Evolutionary conservation across 2,329 filamentous ascomycete genomes (phyloP).

Genomic region (Drechmeria coniospora): DNA sequence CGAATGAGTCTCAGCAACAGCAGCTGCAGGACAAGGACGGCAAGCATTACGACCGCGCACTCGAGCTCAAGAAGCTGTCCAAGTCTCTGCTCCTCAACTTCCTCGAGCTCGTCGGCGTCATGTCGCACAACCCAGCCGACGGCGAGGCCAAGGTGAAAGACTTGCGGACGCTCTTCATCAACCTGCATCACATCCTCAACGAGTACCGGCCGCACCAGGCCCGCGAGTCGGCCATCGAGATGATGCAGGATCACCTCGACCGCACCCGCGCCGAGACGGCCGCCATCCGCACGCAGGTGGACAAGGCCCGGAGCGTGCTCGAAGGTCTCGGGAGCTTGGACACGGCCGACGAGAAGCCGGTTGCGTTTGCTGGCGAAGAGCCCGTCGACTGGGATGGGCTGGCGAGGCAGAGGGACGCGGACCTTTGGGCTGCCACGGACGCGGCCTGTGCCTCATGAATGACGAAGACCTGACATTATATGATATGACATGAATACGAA

Average conservation of each 20-base stretch:
- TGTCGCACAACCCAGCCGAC: conserved; percentile 20
- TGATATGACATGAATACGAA: too few relatives aligned
- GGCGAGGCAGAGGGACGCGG: conserved; percentile 13
- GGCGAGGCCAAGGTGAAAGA: conserved; percentile 61
- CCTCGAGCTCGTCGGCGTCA: conserved; percentile 57
- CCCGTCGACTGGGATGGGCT: not conserved
- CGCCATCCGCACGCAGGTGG: conserved; percentile 48
- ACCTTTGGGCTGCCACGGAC: conserved; percentile 28
- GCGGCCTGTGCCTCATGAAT: conserved; percentile 19
- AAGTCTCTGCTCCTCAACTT: conserved; percentile 83
- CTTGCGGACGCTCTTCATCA: conserved; percentile 69
- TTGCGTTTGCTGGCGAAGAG: conserved; percentile 4
- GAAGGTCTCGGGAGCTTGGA: conserved; percentile 47
- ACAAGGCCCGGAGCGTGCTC: conserved; percentile 59
- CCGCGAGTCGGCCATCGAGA: conserved; percentile 67
- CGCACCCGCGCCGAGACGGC: conserved; percentile 58
- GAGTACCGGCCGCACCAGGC: conserved; percentile 90
- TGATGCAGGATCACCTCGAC: conserved; percentile 77
- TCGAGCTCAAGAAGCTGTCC: conserved; percentile 60
- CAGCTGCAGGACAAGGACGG: conserved; percentile 25
- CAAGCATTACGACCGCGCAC: conserved; percentile 45
- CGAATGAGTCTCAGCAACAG: conserved; percentile 11
- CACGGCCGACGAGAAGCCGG: conserved; percentile 8
- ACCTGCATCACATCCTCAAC: conserved; percentile 87
- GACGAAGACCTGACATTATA: not conserved